Base-by-base conservation (phyloP, 352 stramenopile species). In the Globisporangium parvum region DNA sequence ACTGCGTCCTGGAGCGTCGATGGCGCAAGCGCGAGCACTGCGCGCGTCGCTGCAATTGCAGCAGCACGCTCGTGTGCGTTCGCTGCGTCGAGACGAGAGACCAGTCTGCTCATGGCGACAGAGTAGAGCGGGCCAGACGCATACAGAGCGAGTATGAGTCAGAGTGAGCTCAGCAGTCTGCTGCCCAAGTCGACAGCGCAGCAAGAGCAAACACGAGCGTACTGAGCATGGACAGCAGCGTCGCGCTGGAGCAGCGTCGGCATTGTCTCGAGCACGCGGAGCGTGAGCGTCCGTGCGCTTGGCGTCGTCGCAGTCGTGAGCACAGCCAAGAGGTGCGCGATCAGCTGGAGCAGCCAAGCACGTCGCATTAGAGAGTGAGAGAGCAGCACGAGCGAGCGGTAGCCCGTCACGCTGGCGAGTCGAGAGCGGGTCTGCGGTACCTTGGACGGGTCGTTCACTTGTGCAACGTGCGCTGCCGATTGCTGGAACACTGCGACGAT, bases 371-470 rank as follows among this genome's bases (percentile, higher is more conserved):
- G n/a, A n/a, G n/a, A n/a, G n/a, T n/a, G n/a, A n/a, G n/a, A n/a
- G n/a, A n/a, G n/a, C n/a, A 24, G 41, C 9, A 3, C 10, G 18
- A 44, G 6, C 18, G 31, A 37, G 9, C 31, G 0, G 8, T 12
- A 11, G 15, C 39, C 6, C 20, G 39, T 9, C 39, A n/a, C 14
- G 17, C 49, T 39, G 20, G 2, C 24, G 6, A 26, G 2, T 47
- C 6, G 6, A 47, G 6, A 47, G 18, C n/a, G 17, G n/a, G 10
- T 47, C 15, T 14, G 14, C 21, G 41, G 47, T 39, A 51, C 74
- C 64, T 87, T 87, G 21, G 57, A 53, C 2, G 62, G 44, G 41
- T 87, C 76, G 37, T 71, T 78, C 11, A 87, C 67, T 62, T 79
- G 73, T 17, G 65, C 64, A 14, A 84, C 57, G 37, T 87, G 76